These are phyloP conservation scores for Phlebiopsis gigantea DNA, from an alignment of 768 basidiomycete genomes.

Conservation along the genomic window DNA sequence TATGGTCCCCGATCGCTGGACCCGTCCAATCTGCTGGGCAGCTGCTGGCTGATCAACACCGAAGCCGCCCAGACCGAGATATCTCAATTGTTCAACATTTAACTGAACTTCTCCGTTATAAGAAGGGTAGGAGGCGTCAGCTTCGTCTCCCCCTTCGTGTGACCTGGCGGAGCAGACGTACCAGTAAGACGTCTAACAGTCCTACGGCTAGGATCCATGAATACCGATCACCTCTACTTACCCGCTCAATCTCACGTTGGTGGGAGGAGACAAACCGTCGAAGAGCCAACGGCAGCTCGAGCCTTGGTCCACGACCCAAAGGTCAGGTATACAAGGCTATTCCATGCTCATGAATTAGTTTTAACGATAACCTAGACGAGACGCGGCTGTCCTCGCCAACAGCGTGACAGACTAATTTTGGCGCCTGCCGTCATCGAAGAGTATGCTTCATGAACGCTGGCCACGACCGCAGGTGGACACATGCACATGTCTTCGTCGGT, in stretches of 20 bases:
- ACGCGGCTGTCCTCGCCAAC: not conserved
- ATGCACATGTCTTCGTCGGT: not conserved
- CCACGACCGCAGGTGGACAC: too few species aligned
- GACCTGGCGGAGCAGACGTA: too few species aligned
- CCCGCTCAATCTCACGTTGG: not conserved
- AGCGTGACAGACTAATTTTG: not conserved
- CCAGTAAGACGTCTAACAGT: too few species aligned
- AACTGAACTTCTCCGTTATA: too few species aligned
- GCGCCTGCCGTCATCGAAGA: not conserved
- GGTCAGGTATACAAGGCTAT: not conserved
- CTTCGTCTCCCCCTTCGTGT: too few species aligned
- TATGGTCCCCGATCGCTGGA: not conserved
- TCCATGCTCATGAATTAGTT: not conserved
- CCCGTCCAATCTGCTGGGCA: not conserved
- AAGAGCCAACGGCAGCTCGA: not conserved
- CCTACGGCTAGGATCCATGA: too few species aligned
- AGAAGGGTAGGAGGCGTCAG: too few species aligned
- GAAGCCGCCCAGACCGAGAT: too few species aligned
- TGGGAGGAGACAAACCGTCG: not conserved
- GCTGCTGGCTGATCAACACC: not conserved
- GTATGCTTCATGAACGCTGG: not conserved
- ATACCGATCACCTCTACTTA: too few species aligned
- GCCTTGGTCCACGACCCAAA: not conserved
- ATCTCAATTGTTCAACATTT: too few species aligned
- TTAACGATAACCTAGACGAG: not conserved